Evolutionary conservation across 2,329 filamentous ascomycete genomes (phyloP).

Genomic region (Trichothecium sympodiale): DNA sequence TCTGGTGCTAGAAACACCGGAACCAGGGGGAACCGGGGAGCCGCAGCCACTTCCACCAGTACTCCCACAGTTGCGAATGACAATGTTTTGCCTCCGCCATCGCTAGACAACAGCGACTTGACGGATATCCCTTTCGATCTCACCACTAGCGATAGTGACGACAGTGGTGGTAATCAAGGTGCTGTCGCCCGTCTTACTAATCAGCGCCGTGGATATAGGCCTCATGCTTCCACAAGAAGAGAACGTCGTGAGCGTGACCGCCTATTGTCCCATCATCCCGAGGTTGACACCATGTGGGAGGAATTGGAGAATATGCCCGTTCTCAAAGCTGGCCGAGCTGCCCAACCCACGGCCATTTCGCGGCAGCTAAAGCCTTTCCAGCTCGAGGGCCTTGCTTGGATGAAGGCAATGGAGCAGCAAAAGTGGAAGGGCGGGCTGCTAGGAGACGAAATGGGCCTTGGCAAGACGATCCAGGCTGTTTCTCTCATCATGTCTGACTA

Average conservation of each 20-base stretch:
- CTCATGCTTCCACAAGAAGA: slow-evolving; percentile 13
- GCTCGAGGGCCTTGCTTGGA: slow-evolving; percentile 87
- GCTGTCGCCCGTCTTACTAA: slow-evolving; percentile 10
- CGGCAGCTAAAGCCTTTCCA: slow-evolving; percentile 88
- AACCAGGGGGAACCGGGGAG: no score
- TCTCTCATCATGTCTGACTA: slow-evolving; percentile 98
- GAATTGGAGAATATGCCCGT: slow-evolving; percentile 57
- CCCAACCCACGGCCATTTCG: slow-evolving; percentile 58
- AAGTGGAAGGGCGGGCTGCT: slow-evolving; percentile 82
- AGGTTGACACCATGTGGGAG: slow-evolving; percentile 75
- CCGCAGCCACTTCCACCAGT: no score
- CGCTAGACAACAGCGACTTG: no score
- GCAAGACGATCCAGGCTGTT: slow-evolving; percentile 96
- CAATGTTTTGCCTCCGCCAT: no score
- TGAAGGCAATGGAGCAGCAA: slow-evolving; percentile 78
- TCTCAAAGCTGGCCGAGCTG: slow-evolving; percentile 40
- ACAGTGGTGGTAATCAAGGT: neutral
- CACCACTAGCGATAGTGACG: slow-evolving; percentile 12
- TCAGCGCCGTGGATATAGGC: slow-evolving; percentile 23
- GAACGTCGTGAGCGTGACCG: slow-evolving; percentile 44
- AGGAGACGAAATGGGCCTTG: slow-evolving; percentile 97
- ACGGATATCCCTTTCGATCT: no score
- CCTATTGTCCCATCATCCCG: slow-evolving; percentile 67
- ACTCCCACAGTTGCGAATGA: no score
- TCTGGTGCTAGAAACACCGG: no score